phyloP scores from a whole-genome alignment of 768 basidiomycete species.

The Phanerodontia chrysosporium region DNA sequence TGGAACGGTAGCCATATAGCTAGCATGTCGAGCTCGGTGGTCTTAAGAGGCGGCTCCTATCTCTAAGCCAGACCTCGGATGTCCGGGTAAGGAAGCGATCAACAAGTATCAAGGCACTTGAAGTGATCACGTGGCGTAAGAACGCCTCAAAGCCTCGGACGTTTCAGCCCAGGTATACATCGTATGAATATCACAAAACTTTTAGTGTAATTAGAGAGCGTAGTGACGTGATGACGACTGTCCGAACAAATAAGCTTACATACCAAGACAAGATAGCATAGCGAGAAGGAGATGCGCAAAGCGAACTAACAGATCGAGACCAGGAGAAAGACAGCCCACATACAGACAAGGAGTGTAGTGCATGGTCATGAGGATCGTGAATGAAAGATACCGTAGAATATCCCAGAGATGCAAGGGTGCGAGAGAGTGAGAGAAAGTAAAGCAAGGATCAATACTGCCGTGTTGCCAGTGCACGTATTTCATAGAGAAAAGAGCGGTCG shows the following conservation, averaged over 20 bases:
- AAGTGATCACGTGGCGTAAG: too few relatives aligned
- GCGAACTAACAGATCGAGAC: conserved; percentile 6
- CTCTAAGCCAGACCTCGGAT: not conserved
- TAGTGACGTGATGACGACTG: not conserved
- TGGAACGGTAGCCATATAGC: not conserved
- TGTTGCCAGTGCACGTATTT: conserved; percentile 84
- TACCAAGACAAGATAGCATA: conserved; percentile 7
- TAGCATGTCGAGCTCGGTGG: not conserved
- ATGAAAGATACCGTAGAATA: conserved; percentile 9
- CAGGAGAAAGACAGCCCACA: conserved; percentile 9
- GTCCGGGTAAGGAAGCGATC: too few relatives aligned
- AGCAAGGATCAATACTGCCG: conserved; percentile 58
- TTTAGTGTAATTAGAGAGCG: not conserved
- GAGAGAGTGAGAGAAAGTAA: conserved; percentile 8
- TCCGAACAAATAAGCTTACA: conserved; percentile 4
- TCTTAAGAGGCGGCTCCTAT: not conserved
- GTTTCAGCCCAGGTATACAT: not conserved
- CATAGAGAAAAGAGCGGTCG: conserved; percentile 66
- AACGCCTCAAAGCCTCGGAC: not conserved
- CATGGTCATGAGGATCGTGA: conserved; percentile 13
- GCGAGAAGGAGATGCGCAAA: conserved; percentile 7
- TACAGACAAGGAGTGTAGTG: conserved; percentile 2
- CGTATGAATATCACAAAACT: not conserved
- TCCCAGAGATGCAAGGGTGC: conserved; percentile 5
- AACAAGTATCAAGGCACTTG: too few relatives aligned